Conservation (phyloP, 768 basidiomycete species). For the Leccinum arenicola region DNA sequence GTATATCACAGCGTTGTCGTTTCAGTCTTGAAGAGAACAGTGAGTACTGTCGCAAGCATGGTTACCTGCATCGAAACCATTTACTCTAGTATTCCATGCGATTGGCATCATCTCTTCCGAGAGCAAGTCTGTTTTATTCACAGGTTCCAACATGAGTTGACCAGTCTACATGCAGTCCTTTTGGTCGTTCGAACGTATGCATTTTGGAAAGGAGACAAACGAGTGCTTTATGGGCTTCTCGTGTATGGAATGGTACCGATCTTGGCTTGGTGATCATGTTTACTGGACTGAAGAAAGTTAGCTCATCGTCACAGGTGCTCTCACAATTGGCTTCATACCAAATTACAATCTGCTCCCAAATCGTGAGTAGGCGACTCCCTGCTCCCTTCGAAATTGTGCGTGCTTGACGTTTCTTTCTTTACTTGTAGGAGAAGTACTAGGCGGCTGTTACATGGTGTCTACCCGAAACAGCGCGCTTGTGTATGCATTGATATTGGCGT, state of each 20-base stretch:
- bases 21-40: neutral
- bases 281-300: neutral
- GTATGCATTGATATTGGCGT: neutral
- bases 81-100: neutral
- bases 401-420: neutral
- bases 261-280: neutral
- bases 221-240: neutral
- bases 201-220: neutral
- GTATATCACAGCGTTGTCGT: neutral
- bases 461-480: neutral
- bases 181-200: neutral
- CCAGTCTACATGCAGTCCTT: neutral
- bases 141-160: neutral
- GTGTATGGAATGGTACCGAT: neutral
- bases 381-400: too few species aligned
- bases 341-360: neutral
- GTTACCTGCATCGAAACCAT: neutral
- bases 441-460: neutral
- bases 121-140: neutral
- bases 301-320: neutral
- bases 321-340: neutral
- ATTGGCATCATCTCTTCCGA: neutral
- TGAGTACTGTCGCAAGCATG: neutral
- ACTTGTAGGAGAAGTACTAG: neutral
- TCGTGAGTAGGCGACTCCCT: neutral